Base-by-base conservation (phyloP, 306 rosid genomes). In the Prunus mira region DNA sequence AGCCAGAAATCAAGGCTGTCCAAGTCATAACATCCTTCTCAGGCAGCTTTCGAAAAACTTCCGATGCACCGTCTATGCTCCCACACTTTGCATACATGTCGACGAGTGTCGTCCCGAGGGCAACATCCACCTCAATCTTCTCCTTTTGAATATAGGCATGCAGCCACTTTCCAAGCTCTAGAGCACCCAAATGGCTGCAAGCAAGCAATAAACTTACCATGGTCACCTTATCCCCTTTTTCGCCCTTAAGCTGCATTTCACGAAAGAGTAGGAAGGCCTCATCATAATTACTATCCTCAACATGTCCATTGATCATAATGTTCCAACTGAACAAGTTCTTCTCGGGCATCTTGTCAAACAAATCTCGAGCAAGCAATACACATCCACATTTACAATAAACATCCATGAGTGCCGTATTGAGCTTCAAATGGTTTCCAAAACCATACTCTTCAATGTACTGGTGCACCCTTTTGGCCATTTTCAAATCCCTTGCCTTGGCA, bases 31-130 rank as follows among this genome's bases (percentile, higher is more conserved):
- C 63, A 69, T 82, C 69, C 77, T 69, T 82, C 74, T 64, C 65
- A 1, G 73, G 77, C 13, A 82, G 79, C 38, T 71, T 41, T 32
- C 56, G 69, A 52, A 82, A 74, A 27, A 74, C 80, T 32, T 70
- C 22, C 4, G 7, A 15, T 20, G 86, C 80, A 45, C 18, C 30
- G 30, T 74, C 71, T 69, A 82, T 69, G 54, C 77, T 75, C 24
- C 83, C 71, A 62, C 83, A 77, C 46, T 72, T 76, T 0, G 84
- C 80, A 69, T 75, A 75, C 76, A 80, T 80, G 79, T 75, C 77
- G n/a, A 75, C 73, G 2, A 82, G 81, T 1, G 81, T 12, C 0
- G 79, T 82, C 25, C 85, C 78, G 0, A 82, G 41, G 25, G 75
- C 69, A 49, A 72, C 67, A 20, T 77, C 81, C 50, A 66, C 60